phyloP scores from a whole-genome alignment of 768 basidiomycete species.

The Hericium coralloides region DNA sequence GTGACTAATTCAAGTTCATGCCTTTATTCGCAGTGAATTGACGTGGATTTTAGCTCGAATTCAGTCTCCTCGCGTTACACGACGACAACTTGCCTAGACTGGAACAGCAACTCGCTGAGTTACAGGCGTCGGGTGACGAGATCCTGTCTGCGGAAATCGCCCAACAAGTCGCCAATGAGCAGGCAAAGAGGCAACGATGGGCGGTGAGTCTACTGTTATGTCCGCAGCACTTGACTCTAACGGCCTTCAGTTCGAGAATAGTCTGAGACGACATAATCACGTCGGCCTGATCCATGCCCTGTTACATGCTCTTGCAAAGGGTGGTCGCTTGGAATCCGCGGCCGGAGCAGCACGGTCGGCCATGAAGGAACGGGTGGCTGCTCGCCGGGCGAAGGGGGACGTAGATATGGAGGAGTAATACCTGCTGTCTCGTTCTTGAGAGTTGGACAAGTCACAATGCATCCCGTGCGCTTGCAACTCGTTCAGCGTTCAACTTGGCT shows the following conservation, averaged over 20 bases:
- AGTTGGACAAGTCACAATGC: too few relatives aligned
- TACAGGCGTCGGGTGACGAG: conserved; percentile 25
- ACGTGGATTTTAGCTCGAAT: conserved; percentile 56
- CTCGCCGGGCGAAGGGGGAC: conserved; percentile 31
- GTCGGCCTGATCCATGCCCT: conserved; percentile 73
- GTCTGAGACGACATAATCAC: conserved; percentile 79
- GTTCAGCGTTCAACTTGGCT: too few relatives aligned
- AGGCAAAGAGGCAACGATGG: conserved; percentile 72
- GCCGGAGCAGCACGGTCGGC: conserved; percentile 34
- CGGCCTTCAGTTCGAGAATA: conserved; percentile 68
- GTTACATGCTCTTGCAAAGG: conserved; percentile 64
- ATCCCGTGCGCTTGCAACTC: too few relatives aligned
- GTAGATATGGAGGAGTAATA: conserved; percentile 35
- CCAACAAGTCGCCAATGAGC: conserved; percentile 54
- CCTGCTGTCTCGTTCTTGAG: too few relatives aligned
- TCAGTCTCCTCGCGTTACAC: conserved; percentile 83
- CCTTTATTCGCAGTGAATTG: background rate
- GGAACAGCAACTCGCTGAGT: conserved; percentile 47
- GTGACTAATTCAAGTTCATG: conserved; percentile 38
- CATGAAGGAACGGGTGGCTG: conserved; percentile 35
- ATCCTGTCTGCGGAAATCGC: conserved; percentile 39
- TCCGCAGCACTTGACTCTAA: background rate
- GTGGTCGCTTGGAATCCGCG: conserved; percentile 48
- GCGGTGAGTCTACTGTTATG: conserved; percentile 41
- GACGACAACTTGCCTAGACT: conserved; percentile 72